Percentiles rank a stretch among this genome's conserved stretches.
Conservation (phyloP, 2,329 filamentous ascomycete species). For the Trichoderma afroharzianum region DNA sequence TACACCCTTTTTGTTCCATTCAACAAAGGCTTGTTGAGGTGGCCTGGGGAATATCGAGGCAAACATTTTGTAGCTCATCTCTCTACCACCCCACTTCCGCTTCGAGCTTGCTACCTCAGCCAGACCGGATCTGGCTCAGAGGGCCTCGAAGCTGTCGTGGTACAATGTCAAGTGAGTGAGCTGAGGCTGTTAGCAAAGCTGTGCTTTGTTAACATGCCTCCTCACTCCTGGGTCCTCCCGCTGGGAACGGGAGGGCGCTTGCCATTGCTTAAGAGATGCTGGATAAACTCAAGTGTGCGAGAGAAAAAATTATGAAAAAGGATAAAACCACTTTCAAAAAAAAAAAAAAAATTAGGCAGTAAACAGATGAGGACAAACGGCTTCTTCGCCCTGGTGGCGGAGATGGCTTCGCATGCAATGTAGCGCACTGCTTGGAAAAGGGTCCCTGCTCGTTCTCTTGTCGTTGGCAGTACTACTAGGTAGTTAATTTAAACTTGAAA, state of each 20-base stretch:
- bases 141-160: conserved; percentile 19
- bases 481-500: conserved; percentile 39
- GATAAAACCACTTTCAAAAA: neutral
- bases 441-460: conserved; percentile 39
- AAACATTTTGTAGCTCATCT: conserved; percentile 24
- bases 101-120: neutral
- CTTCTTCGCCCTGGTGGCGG: conserved; percentile 29
- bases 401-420: conserved; percentile 29
- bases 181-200: conserved; percentile 15
- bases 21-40: neutral
- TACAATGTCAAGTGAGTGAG: conserved; percentile 21
- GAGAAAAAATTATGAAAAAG: conserved; percentile 5
- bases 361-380: conserved; percentile 18
- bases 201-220: conserved; percentile 23
- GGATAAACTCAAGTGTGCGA: conserved; percentile 29
- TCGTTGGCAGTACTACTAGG: conserved; percentile 36
- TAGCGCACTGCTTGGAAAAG: conserved; percentile 33
- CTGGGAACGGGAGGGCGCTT: conserved; percentile 21
- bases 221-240: conserved; percentile 21
- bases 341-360: neutral
- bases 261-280: conserved; percentile 31
- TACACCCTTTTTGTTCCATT: neutral
- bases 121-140: conserved; percentile 11
- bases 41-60: neutral
- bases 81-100: conserved; percentile 21